Conservation (phyloP, 768 basidiomycete species). For the Podaxis sp. region DNA sequence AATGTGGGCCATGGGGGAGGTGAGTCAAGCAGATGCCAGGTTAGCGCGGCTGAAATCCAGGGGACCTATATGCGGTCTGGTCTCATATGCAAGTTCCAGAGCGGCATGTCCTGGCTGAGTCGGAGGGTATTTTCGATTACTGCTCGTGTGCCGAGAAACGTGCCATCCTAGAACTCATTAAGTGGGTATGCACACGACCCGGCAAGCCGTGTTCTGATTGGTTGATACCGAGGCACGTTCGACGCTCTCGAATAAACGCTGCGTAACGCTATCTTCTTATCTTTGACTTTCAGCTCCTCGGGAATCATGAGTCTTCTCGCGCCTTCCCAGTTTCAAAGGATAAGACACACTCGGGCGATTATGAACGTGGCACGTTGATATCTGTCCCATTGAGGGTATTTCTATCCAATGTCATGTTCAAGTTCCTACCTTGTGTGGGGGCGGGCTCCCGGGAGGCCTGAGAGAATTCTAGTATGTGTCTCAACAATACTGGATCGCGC, state of each 20-base stretch:
- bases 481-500: background rate
- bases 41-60: background rate
- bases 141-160: conserved; percentile 26
- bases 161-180: conserved; percentile 14
- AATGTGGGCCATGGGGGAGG: conserved; percentile 17
- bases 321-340: background rate
- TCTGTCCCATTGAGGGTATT: background rate
- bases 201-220: conserved; percentile 17
- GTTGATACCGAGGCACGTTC: conserved; percentile 21
- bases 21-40: background rate
- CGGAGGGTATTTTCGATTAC: conserved; percentile 10
- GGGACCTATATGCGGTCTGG: background rate
- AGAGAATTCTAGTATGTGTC: background rate
- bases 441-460: background rate
- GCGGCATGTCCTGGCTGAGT: background rate
- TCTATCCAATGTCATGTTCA: background rate
- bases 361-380: conserved; percentile 12
- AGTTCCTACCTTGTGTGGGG: background rate
- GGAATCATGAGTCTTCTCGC: background rate
- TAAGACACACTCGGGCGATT: background rate
- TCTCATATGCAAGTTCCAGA: background rate
- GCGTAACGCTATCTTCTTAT: background rate
- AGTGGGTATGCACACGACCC: conserved; percentile 19
- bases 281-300: background rate
- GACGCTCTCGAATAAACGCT: background rate